These are phyloP conservation scores for Phaeomoniella chlamydospora DNA, from an alignment of 2,329 filamentous ascomycete genomes.

Conservation along the genomic window DNA sequence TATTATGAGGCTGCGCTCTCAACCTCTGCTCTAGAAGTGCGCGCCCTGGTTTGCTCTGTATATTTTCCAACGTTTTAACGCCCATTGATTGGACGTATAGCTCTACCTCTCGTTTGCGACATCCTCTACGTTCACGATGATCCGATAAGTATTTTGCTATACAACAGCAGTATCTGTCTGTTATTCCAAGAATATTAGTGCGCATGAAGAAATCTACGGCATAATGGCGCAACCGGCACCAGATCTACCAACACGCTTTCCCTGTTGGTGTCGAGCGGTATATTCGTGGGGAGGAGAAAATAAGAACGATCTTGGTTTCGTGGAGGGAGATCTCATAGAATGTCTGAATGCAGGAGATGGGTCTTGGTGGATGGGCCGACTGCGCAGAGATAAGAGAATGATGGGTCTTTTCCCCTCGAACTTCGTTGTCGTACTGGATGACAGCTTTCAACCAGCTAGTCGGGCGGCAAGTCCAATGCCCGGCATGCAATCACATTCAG, in stretches of 20 bases:
- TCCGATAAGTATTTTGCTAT: too few species aligned
- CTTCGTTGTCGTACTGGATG: constrained; percentile 81
- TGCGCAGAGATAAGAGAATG: constrained; percentile 78
- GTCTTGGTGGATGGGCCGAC: constrained; percentile 92
- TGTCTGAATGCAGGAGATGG: constrained; percentile 95
- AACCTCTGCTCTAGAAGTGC: too few species aligned
- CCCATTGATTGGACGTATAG: too few species aligned
- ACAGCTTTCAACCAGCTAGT: constrained; percentile 61
- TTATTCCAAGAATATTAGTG: too few species aligned
- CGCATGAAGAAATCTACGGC: too few species aligned
- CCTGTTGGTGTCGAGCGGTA: constrained; percentile 80
- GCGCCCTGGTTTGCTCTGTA: too few species aligned
- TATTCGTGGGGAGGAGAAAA: constrained; percentile 95
- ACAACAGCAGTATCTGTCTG: too few species aligned
- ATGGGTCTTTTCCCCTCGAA: constrained; percentile 93
- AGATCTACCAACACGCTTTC: constrained; percentile 60
- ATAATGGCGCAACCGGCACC: constrained; percentile 31
- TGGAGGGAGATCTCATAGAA: constrained; percentile 96
- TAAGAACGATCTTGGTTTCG: constrained; percentile 87
- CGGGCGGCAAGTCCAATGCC: constrained; percentile 37
- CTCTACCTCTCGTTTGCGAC: too few species aligned
- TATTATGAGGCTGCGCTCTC: too few species aligned
- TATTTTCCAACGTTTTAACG: too few species aligned
- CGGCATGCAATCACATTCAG: constrained; percentile 17
- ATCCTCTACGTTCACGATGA: too few species aligned